Evolutionary conservation across 2,329 filamentous ascomycete species (phyloP), one percentile per base, ranked within the genome.

Genomic region (Penicillium hesseltinei): DNA sequence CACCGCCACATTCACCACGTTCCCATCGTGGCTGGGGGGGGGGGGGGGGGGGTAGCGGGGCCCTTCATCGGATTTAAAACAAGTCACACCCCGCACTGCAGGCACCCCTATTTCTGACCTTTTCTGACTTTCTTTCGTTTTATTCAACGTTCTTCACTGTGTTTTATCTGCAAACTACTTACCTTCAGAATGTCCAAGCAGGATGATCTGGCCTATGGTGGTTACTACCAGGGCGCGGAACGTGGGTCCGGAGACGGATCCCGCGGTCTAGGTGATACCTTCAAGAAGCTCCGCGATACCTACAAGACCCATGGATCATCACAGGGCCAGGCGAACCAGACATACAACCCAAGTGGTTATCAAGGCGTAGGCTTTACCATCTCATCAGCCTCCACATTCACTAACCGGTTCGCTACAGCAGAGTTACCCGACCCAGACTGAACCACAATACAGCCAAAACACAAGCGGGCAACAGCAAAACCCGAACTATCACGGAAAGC

Each of bases 121-220:
- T 27, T 33, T 27, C 19, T 51, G 17, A 31, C 21, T 45, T 53
- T 40, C 8, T 54, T 56, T 51, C 45, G 36, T 38, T 48, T 36
- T 29, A 13, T 21, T 38, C 31, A 33, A 23, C 10, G 2, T 31
- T 21, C 15, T 36, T 51, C 9, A 3, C 17, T 43, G 17, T 39
- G 4, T 36, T 39, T 38, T n/a, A 29, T 48, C n/a, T 35, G 29
- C 38, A 35, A 42, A 5, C 31, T 40, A 38, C 35, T 40, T 54
- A 35, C 27, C 8, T 6, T 29, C 51, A 51, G 46, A 29, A 77
- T 77, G 75, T 72, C 75, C 19, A 66, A 72, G 49, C 68, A 75
- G 55, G 79, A 84, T 63, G 75, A 77, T 59, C 66, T 85, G 67
- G 82, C 82, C 54, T 85, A 85, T 67, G 82, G 82, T 60, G 77